Base-by-base conservation (phyloP, 2,329 filamentous ascomycete species). In the Pestalotiopsis sp. region DNA sequence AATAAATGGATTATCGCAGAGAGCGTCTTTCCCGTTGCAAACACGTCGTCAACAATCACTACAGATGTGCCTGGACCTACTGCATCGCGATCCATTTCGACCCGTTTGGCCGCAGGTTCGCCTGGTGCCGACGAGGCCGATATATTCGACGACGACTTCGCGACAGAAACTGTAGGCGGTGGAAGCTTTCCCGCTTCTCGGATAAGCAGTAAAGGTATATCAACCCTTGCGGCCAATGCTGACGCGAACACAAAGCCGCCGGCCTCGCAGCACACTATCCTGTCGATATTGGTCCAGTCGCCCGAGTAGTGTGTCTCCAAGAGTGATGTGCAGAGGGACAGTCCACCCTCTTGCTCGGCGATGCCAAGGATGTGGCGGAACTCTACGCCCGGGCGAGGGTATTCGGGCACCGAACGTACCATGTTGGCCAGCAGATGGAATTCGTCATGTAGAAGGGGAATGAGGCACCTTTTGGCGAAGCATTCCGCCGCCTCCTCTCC, bases 351-450 rank as follows among this genome's bases (percentile, higher is more conserved):
- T 61, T 84, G 82, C 75, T 90, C 83, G 31, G 80, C 71, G 68
- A 91, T 88, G 72, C 80, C 80, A 60, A 91, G 85, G 1, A 91
- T 82, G 69, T 91, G 87, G 63, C 83, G 87, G 74, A 91, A 91
- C 3, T 84, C 73, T 71, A 90, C 84, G 20, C 80, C 83, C 0
- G 68, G 76, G 3, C 78, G 78, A 71, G 88, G 88, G 75, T 88
- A 90, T 75, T 85, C 73, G 27, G 83, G 45, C 31, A 86, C 73
- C 4, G 69, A 20, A 38, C 78, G 81, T 14, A 89, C 84, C 86
- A 90, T 88, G 36, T 76, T 67, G 31, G 78, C 77, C 1, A 91
- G 80, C 66, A 74, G 78, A 66, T 82, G 74, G 17, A 89, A 70
- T 63, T 86, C 82, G 1, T 81, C 69, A 69, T 85, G 71, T 27